Evolutionary conservation across 352 stramenopile genomes (phyloP), one percentile per base, ranked within the genome.

Genomic region (Globisporangium mamillatum): DNA sequence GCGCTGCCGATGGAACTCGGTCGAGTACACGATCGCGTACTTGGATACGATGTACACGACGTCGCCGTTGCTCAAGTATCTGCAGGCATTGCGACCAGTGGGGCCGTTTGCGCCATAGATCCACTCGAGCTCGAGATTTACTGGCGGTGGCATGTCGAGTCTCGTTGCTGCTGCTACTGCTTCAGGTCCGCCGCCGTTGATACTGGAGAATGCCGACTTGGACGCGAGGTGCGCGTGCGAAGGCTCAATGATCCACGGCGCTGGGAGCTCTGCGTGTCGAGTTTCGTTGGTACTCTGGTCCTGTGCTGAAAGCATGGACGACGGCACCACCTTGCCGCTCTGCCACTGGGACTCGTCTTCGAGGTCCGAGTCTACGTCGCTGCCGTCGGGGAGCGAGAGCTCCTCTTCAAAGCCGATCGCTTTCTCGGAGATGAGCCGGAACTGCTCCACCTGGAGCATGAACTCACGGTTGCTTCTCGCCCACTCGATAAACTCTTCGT

Each of bases 401-500:
- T 80, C 75, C 22, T 93, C 83, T 58, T 91, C 80, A 63, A 84
- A 86, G 4, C 76, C 81, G 4, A 90, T 75, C 0, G 79, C 80
- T 18, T 90, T 93, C 63, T 92, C 82, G 0, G 81, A 82, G 34
- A 95, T 84, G 1, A 89, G 68, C 0, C 84, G 83, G 44, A 94
- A 94, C 14, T 83, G 79, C 52, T 96, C 88, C 6, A 94, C 81
- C 66, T 93, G 84, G 12, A 94, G 72, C 86, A 96, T 94, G 48
- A 96, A 94, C 46, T 84, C 86, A 1, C 87, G 86, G 46, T 94
- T 92, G 63, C 81, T 93, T n/a, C 88, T 75, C 2, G 88, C 84
- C 86, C 88, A 94, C 7, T 83, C 74, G 62, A 96, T 86, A 58
- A 96, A 94, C 53, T 91, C 88, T 44, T 94, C 86, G 53, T 88